Evolutionary conservation across 2,329 filamentous ascomycete genomes (phyloP).

Genomic region (Talaromyces sp.): DNA sequence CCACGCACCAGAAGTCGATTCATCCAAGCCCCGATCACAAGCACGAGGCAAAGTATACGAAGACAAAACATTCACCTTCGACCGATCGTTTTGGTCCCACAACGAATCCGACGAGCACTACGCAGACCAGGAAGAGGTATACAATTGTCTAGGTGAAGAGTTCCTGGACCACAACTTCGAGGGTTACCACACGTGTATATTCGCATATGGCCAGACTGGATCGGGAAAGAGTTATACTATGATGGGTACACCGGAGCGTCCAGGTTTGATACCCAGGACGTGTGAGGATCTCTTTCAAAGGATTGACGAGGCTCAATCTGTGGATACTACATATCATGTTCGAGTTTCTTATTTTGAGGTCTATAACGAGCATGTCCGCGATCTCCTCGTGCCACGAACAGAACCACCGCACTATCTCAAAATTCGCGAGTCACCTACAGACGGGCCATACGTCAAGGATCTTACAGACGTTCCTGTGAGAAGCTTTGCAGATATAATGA

Average conservation of each 20-base stretch:
- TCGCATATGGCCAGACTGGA: conserved; percentile 96
- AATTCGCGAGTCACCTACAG: conserved; percentile 90
- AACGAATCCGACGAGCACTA: conserved; percentile 76
- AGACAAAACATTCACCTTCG: conserved; percentile 90
- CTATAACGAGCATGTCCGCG: conserved; percentile 98
- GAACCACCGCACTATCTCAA: conserved; percentile 89
- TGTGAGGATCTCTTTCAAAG: conserved; percentile 95
- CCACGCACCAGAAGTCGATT: conserved; percentile 61
- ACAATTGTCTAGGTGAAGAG: conserved; percentile 89
- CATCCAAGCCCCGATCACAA: conserved; percentile 58
- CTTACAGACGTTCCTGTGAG: conserved; percentile 89
- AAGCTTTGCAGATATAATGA: conserved; percentile 80
- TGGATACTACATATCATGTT: conserved; percentile 94
- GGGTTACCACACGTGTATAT: conserved; percentile 98
- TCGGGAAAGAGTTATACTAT: conserved; percentile 98
- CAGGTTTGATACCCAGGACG: conserved; percentile 88
- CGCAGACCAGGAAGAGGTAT: conserved; percentile 87
- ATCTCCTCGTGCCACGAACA: conserved; percentile 77
- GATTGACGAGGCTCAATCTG: conserved; percentile 78
- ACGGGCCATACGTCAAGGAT: conserved; percentile 96
- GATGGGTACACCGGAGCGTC: conserved; percentile 85
- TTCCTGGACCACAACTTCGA: conserved; percentile 99
- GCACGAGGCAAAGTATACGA: conserved; percentile 69
- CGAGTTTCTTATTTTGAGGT: conserved; percentile 98
- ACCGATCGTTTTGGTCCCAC: conserved; percentile 98